Percentiles rank a stretch among this genome's conserved stretches.
These are phyloP conservation scores for Cyberlindnera misumaiensis DNA, from an alignment of 805 yeast genomes.

Conservation along the genomic window DNA sequence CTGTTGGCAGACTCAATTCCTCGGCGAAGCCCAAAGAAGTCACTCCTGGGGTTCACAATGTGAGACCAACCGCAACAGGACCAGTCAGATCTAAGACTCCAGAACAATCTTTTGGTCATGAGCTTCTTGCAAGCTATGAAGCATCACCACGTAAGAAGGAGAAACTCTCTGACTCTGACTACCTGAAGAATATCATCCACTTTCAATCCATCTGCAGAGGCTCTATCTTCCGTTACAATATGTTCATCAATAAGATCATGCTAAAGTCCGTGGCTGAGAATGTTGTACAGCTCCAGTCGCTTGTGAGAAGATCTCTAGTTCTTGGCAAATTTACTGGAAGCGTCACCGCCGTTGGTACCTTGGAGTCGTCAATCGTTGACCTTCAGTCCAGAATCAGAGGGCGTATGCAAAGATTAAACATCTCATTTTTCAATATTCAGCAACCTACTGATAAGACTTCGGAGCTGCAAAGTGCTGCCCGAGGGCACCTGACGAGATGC, in stretches of 20 bases:
- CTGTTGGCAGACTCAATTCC: conserved; percentile 2
- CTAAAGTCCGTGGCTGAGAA: conserved; percentile 49
- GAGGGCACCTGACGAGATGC: conserved; percentile 33
- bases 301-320: conserved; percentile 42
- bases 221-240: conserved; percentile 52
- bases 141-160: conserved; percentile 18
- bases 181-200: conserved; percentile 30
- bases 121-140: conserved; percentile 11
- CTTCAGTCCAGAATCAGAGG: conserved; percentile 34
- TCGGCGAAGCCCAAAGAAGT: neutral
- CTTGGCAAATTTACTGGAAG: conserved; percentile 21
- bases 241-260: conserved; percentile 58
- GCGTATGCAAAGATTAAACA: conserved; percentile 12
- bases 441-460: conserved; percentile 10
- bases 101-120: conserved; percentile 1
- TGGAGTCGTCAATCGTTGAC: conserved; percentile 19
- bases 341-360: conserved; percentile 21
- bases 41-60: neutral
- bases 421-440: conserved; percentile 3
- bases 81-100: too few species aligned
- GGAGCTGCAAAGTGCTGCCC: conserved; percentile 35
- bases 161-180: conserved; percentile 17
- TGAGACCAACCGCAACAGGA: neutral
- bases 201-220: conserved; percentile 73
- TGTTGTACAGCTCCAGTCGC: conserved; percentile 41